Evolutionary conservation across 2,329 filamentous ascomycete genomes (phyloP).

Genomic region (Fusarium continuum): DNA sequence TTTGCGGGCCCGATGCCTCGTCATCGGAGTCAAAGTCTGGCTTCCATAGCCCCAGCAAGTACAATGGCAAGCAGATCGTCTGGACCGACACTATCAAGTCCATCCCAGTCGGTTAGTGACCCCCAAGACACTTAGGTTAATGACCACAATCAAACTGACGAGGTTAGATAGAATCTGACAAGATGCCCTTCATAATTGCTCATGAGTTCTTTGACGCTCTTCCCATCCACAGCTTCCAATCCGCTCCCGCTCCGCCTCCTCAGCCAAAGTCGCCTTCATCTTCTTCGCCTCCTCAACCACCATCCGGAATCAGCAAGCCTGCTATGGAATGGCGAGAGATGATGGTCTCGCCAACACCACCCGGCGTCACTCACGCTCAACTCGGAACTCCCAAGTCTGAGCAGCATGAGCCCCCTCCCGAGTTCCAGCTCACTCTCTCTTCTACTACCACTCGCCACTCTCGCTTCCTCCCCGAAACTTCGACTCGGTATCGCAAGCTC

Average conservation of each 20-base stretch:
- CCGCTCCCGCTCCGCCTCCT: slow-evolving; percentile 59
- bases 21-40: slow-evolving; percentile 78
- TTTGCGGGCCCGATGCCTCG: slow-evolving; percentile 76
- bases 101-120: slow-evolving; percentile 71
- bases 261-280: slow-evolving; percentile 28
- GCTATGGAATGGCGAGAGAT: slow-evolving; percentile 81
- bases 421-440: slow-evolving; percentile 88
- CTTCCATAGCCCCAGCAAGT: slow-evolving; percentile 78
- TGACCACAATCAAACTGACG: slow-evolving; percentile 6
- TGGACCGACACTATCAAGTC: slow-evolving; percentile 92
- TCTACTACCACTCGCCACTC: slow-evolving; percentile 81
- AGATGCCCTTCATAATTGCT: slow-evolving; percentile 90
- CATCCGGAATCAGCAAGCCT: slow-evolving; percentile 51
- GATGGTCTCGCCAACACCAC: slow-evolving; percentile 75
- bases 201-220: slow-evolving; percentile 99
- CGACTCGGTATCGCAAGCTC: slow-evolving; percentile 79
- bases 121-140: neutral
- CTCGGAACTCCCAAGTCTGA: slow-evolving; percentile 63
- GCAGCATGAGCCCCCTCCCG: slow-evolving; percentile 67
- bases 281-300: slow-evolving; percentile 50
- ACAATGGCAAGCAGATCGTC: slow-evolving; percentile 76
- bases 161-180: slow-evolving; percentile 62
- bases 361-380: slow-evolving; percentile 61
- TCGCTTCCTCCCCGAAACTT: slow-evolving; percentile 83
- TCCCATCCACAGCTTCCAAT: slow-evolving; percentile 94